Conservation (phyloP, 78 protist species). For the Monosiga brevicollis region DNA sequence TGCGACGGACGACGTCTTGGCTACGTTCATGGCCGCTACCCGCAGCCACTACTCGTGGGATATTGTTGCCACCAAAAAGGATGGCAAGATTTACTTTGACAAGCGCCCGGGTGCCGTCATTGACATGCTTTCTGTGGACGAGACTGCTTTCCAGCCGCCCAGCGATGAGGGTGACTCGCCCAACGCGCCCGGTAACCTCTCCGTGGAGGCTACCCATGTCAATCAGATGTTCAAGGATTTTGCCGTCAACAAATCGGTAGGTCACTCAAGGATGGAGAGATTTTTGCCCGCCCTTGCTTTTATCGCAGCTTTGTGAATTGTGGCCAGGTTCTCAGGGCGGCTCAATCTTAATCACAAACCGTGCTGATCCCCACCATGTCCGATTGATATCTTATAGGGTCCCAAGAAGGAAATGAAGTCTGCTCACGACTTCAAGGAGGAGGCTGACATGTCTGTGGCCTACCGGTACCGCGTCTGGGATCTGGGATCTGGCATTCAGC, state of each 20-base stretch:
- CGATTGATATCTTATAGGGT: no score
- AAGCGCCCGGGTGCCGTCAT: slow-evolving; percentile 43
- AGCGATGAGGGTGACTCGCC: slow-evolving; percentile 41
- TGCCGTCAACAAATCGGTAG: slow-evolving; percentile 50
- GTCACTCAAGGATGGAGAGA: no score
- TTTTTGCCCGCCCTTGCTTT: neutral
- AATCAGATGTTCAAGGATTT: slow-evolving; percentile 49
- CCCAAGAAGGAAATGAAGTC: no score
- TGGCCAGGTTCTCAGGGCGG: no score
- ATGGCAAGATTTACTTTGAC: slow-evolving; percentile 60
- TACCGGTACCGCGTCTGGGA: slow-evolving; percentile 65
- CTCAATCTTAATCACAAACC: no score
- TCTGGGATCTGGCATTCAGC: slow-evolving; percentile 53
- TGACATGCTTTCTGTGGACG: slow-evolving; percentile 58
- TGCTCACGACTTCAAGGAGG: no score
- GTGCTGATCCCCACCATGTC: no score
- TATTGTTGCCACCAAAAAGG: slow-evolving; percentile 43
- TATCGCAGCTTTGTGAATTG: no score
- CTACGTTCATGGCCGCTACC: slow-evolving; percentile 58
- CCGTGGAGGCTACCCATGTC: slow-evolving; percentile 64
- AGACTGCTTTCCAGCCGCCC: slow-evolving; percentile 42
- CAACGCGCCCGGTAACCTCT: slow-evolving; percentile 38
- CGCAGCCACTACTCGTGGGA: slow-evolving; percentile 72
- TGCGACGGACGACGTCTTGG: slow-evolving; percentile 59
- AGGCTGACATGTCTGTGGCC: slow-evolving; percentile 21